Evolutionary conservation across 1,284 basidiomycete genomes (phyloP).

Genomic region (Rhodotorula glutinis): DNA sequence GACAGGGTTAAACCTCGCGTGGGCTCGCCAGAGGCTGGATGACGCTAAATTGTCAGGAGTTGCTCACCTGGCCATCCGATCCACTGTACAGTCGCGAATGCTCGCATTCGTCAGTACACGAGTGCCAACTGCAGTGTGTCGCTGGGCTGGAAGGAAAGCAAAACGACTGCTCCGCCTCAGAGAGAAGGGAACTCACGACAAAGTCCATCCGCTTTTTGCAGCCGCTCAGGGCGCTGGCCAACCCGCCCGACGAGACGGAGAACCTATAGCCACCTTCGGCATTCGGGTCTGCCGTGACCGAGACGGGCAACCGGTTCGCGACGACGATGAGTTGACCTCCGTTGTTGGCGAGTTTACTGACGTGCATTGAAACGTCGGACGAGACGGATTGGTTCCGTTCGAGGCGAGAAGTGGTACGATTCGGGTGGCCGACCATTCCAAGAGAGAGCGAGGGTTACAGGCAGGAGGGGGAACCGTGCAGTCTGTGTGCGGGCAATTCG

Average conservation of each 20-base stretch:
- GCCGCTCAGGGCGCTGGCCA: constrained; percentile 88
- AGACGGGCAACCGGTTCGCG: constrained; percentile 31
- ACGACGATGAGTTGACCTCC: constrained; percentile 37
- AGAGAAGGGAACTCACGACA: constrained; percentile 51
- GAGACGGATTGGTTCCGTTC: constrained; percentile 30
- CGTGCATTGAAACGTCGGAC: constrained; percentile 31
- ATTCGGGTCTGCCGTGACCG: constrained; percentile 25
- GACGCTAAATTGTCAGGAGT: not conserved
- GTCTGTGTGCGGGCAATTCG: too few relatives aligned
- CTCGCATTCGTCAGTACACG: not conserved
- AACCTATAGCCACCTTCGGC: constrained; percentile 62
- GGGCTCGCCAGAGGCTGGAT: not conserved
- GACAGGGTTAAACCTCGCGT: not conserved
- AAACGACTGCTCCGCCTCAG: too few relatives aligned
- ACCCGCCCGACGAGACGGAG: constrained; percentile 85
- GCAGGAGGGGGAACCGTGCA: not conserved
- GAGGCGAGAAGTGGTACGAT: constrained; percentile 12
- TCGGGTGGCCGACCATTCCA: too few relatives aligned
- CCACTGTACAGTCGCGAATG: constrained; percentile 32
- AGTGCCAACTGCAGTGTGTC: too few relatives aligned
- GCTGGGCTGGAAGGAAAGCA: too few relatives aligned
- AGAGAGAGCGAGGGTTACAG: not conserved
- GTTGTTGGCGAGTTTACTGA: constrained; percentile 14
- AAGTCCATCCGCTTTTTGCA: constrained; percentile 96
- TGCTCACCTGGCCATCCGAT: constrained; percentile 45